phyloP scores from a whole-genome alignment of 75 land plant species.

The Larix kaempferi region DNA sequence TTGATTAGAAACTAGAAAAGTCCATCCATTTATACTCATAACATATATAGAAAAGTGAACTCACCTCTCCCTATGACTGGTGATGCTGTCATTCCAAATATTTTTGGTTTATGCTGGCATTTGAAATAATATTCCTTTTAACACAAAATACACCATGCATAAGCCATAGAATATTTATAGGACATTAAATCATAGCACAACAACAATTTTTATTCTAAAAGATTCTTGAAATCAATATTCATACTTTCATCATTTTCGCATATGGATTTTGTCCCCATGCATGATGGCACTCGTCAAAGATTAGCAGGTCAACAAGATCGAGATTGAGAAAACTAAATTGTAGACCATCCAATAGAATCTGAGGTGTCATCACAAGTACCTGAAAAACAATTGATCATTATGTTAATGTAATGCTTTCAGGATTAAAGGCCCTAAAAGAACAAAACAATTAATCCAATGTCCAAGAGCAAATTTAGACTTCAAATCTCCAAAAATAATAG shows the following conservation, averaged over 20 bases:
- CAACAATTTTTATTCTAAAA: not conserved
- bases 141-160: not conserved
- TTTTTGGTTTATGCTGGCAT: conserved; percentile 21
- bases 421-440: not conserved
- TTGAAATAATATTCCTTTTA: conserved; percentile 62
- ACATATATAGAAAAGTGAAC: not conserved
- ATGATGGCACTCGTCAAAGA: conserved; percentile 93
- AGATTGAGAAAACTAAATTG: conserved; percentile 61
- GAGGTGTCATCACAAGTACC: conserved; percentile 96
- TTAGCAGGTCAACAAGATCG: conserved; percentile 50
- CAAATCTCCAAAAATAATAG: not conserved
- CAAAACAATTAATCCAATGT: not conserved
- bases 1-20: not conserved
- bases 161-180: not conserved
- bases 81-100: conserved; percentile 62
- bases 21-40: not conserved
- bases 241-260: conserved; percentile 84
- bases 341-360: conserved; percentile 68
- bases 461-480: too few relatives aligned
- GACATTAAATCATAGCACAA: not conserved
- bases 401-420: not conserved
- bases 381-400: conserved; percentile 13
- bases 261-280: conserved; percentile 81
- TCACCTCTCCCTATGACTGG: conserved; percentile 69
- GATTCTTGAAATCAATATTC: not conserved